A percentile compares a stretch with the other conserved stretches of the same genome.
These are phyloP conservation scores for Coelastrella sp. DNA, from an alignment of 139 green algal species.

Conservation along the genomic window DNA sequence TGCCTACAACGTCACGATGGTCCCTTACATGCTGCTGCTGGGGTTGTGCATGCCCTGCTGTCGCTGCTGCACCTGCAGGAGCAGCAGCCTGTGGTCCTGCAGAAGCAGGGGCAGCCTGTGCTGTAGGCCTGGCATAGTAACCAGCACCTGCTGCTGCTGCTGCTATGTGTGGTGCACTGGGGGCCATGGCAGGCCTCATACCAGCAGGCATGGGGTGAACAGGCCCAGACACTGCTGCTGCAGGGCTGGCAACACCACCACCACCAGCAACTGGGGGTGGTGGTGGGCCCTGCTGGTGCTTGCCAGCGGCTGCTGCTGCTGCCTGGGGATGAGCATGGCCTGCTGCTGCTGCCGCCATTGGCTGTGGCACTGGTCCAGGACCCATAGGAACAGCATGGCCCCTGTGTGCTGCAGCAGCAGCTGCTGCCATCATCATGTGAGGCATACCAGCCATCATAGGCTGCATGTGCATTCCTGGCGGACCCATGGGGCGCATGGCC, in stretches of 20 bases:
- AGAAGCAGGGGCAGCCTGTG: background rate
- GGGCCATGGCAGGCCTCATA: background rate
- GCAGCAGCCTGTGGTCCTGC: background rate
- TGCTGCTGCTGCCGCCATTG: slow-evolving; percentile 31
- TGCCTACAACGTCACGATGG: background rate
- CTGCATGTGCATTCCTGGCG: background rate
- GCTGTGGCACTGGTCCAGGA: background rate
- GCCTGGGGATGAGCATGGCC: background rate
- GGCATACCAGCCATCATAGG: background rate
- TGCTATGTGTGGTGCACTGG: background rate
- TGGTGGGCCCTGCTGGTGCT: background rate
- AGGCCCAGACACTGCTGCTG: background rate
- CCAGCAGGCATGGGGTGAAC: background rate
- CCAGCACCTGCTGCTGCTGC: background rate
- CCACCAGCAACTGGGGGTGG: slow-evolving; percentile 14
- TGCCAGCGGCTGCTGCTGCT: slow-evolving; percentile 21
- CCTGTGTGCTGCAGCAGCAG: slow-evolving; percentile 4
- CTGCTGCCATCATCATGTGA: slow-evolving; percentile 2
- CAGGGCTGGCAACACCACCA: background rate
- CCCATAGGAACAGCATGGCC: background rate
- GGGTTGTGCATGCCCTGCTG: background rate
- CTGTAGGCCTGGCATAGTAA: background rate
- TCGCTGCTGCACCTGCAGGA: background rate
- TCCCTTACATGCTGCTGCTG: slow-evolving; percentile 10
- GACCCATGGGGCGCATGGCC: background rate